Base-by-base conservation (phyloP, 192 early-diverging fungal genomes). In the Dimargaris cristalligena region DNA sequence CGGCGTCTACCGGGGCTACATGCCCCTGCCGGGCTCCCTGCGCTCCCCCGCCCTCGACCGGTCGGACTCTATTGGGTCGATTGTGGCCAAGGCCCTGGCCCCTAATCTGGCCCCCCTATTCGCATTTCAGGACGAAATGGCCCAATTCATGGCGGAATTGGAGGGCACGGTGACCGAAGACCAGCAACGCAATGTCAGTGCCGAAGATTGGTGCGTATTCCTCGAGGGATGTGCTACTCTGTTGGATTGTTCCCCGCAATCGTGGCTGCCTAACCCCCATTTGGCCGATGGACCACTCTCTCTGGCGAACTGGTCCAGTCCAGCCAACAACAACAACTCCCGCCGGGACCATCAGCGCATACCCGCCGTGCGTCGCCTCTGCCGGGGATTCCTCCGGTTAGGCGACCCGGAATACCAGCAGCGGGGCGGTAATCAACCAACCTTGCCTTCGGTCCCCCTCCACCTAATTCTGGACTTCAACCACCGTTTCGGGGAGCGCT, bases 201-300 rank as follows among this genome's bases (percentile, higher is more conserved):
- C 54, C 26, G 32, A 33, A 32, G 54, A 56, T 16, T 56, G 54
- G 54, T 56, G 54, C 34, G 31, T 56, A 33, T 56, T 34, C 34
- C 23, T 56, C 9, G 54, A 56, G 34, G 54, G 54, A 11, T 56
- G 54, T 33, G 54, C 54, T 16, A 20, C 30, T 13, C 54, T 56
- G 10, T 33, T 56, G 1, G 34, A 56, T 1, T n/a, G 18, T 33
- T n/a, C 54, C 13, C 54, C 54, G 1, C 34, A 34, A 34, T n/a
- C 31, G 18, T 56, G 54, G 54, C 2, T n/a, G n/a, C n/a, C n/a
- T n/a, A n/a, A n/a, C n/a, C n/a, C n/a, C n/a, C n/a, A n/a, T n/a
- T n/a, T n/a, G n/a, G n/a, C n/a, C n/a, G n/a, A n/a, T n/a, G n/a
- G n/a, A n/a, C n/a, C n/a, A n/a, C n/a, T n/a, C n/a, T n/a, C n/a